Conservation (phyloP, 2,329 filamentous ascomycete species). For the Coniochaeta sp. region DNA sequence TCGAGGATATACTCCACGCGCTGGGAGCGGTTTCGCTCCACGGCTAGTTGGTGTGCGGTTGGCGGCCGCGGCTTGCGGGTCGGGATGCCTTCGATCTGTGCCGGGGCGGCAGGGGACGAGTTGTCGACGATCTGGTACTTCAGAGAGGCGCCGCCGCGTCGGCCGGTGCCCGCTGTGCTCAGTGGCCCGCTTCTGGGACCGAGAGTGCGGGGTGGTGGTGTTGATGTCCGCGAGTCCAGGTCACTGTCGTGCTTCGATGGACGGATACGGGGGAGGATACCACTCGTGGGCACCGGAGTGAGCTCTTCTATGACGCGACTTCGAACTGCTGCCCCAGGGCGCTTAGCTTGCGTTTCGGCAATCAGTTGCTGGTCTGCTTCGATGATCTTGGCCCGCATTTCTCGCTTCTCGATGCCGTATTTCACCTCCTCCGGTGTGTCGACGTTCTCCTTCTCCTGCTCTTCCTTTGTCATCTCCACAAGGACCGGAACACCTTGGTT, state of each 20-base stretch:
- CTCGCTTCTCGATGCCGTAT: constrained; percentile 67
- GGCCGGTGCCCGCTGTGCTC: constrained; percentile 21
- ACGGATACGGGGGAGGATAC: constrained; percentile 55
- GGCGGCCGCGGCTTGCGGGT: constrained; percentile 63
- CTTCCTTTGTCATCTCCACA: constrained; percentile 55
- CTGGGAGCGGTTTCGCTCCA: constrained; percentile 70
- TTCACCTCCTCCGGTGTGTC: constrained; percentile 63
- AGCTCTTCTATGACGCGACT: constrained; percentile 9
- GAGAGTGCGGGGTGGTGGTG: constrained; percentile 38
- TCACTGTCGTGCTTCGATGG: constrained; percentile 56
- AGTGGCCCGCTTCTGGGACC: constrained; percentile 17
- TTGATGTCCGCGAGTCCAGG: constrained; percentile 44
- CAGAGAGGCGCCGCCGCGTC: constrained; percentile 40
- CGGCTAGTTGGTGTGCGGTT: constrained; percentile 74
- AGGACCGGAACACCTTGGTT: constrained; percentile 66
- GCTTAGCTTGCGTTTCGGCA: constrained; percentile 53
- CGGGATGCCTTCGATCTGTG: constrained; percentile 45
- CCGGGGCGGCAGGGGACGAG: constrained; percentile 49
- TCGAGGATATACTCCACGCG: constrained; percentile 78
- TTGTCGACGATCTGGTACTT: constrained; percentile 56
- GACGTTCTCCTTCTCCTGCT: constrained; percentile 64
- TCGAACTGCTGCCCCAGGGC: constrained; percentile 25
- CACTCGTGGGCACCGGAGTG: constrained; percentile 33
- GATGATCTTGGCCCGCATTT: constrained; percentile 67
- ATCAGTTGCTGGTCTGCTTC: constrained; percentile 67